phyloP scores from a whole-genome alignment of 1,284 basidiomycete species.

The Ceratobasidium sp. region DNA sequence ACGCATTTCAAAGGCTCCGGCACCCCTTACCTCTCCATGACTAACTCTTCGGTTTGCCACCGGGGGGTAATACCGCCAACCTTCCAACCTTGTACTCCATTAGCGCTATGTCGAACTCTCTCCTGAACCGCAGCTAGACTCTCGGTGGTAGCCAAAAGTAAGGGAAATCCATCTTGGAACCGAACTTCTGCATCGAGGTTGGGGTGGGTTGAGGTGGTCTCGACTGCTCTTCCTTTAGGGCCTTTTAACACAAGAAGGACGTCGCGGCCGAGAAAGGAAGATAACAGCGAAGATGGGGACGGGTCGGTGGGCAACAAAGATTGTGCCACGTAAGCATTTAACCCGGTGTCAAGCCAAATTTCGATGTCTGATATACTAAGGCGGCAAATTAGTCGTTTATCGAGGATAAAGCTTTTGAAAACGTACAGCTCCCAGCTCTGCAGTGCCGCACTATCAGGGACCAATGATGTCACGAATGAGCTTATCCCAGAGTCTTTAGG shows the following conservation, averaged over 20 bases:
- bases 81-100: slow-evolving; percentile 64
- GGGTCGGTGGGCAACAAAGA: slow-evolving; percentile 54
- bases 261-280: slow-evolving; percentile 68
- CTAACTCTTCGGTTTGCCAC: slow-evolving; percentile 59
- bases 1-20: too few species aligned
- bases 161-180: slow-evolving; percentile 79
- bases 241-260: slow-evolving; percentile 78
- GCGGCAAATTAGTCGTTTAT: slow-evolving; percentile 15
- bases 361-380: slow-evolving; percentile 66
- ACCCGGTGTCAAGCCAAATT: slow-evolving; percentile 63
- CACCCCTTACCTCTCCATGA: slow-evolving; percentile 68
- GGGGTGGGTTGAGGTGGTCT: slow-evolving; percentile 68
- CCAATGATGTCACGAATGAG: slow-evolving; percentile 69
- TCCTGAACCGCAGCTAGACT: slow-evolving; percentile 65
- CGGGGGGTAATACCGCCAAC: slow-evolving; percentile 61
- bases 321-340: slow-evolving; percentile 76
- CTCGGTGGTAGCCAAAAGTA: slow-evolving; percentile 74
- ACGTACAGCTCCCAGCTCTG: slow-evolving; percentile 69
- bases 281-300: slow-evolving; percentile 66
- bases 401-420: neutral
- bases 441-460: slow-evolving; percentile 65
- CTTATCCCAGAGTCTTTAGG: slow-evolving; percentile 68
- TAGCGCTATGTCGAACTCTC: slow-evolving; percentile 52
- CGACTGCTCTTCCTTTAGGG: slow-evolving; percentile 64
- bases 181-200: slow-evolving; percentile 65